Percentiles rank a stretch among this genome's conserved stretches.
These are phyloP conservation scores for Acanthamoeba royreba DNA, from an alignment of 208 protist genomes.

Conservation along the genomic window DNA sequence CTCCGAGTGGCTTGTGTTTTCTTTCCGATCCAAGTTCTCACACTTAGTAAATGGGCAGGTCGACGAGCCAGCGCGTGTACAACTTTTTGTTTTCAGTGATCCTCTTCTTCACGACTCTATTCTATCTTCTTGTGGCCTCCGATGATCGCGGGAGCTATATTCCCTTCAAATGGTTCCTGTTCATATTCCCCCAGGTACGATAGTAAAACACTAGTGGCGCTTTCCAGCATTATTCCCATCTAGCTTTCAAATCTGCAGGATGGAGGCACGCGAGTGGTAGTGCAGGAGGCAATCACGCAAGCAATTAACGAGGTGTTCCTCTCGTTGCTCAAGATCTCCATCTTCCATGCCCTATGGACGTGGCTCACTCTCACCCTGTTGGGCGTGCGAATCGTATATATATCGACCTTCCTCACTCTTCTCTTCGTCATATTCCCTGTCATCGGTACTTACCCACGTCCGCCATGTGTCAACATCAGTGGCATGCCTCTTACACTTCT, in stretches of 20 bases:
- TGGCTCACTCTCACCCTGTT: constrained; percentile 15
- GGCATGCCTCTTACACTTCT: not conserved
- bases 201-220: too few relatives aligned
- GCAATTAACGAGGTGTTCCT: constrained; percentile 38
- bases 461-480: not conserved
- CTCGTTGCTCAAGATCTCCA: not conserved
- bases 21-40: not conserved
- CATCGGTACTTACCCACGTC: not conserved
- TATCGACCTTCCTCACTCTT: constrained; percentile 2
- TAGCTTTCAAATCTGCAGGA: not conserved
- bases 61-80: not conserved
- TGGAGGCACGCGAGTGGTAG: not conserved
- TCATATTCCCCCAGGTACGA: constrained; percentile 4
- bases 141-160: not conserved
- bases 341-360: constrained; percentile 9
- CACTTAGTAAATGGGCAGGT: not conserved
- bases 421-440: not conserved
- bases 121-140: not conserved
- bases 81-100: constrained; percentile 10
- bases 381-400: constrained; percentile 33
- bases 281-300: constrained; percentile 19
- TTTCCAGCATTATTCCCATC: not conserved
- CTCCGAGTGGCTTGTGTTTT: not conserved
- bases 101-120: constrained; percentile 21
- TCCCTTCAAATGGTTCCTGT: constrained; percentile 45